Percentiles rank a stretch among this genome's conserved stretches.
Conservation (phyloP, 1,139 yeast species). For the Blastobotrys capitulatus region DNA sequence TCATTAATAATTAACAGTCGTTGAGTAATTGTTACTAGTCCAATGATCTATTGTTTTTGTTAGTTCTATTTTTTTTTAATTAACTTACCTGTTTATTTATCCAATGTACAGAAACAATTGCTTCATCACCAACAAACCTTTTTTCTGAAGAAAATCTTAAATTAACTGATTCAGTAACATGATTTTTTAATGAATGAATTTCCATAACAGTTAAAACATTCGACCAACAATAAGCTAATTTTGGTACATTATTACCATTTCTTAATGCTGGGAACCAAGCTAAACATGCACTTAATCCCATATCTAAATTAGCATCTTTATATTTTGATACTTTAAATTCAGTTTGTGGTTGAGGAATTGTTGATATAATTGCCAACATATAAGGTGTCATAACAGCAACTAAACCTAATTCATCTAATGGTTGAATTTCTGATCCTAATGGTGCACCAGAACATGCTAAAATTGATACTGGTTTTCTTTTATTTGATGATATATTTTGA, state of each 20-base stretch:
- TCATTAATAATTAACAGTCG: conserved; percentile 41
- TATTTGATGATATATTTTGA: conserved; percentile 10
- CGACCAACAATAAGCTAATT: conserved; percentile 64
- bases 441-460: conserved; percentile 47
- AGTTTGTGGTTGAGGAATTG: conserved; percentile 47
- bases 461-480: conserved; percentile 31
- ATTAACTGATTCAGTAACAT: conserved; percentile 28
- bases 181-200: conserved; percentile 42
- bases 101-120: conserved; percentile 58
- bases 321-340: conserved; percentile 52
- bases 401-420: conserved; percentile 53
- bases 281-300: conserved; percentile 44
- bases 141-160: conserved; percentile 44
- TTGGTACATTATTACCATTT: conserved; percentile 16
- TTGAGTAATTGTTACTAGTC: conserved; percentile 47
- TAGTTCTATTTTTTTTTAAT: background rate
- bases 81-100: conserved; percentile 38
- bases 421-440: conserved; percentile 45
- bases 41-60: conserved; percentile 34
- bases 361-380: conserved; percentile 49
- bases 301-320: conserved; percentile 31
- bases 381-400: conserved; percentile 56
- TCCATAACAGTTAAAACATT: conserved; percentile 54
- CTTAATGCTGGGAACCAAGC: conserved; percentile 55
- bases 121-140: conserved; percentile 43